Percentiles rank a stretch among this genome's conserved stretches.
These are phyloP conservation scores for Chloris gayana DNA, from an alignment of 176 grass and related monocot species.

Conservation along the genomic window DNA sequence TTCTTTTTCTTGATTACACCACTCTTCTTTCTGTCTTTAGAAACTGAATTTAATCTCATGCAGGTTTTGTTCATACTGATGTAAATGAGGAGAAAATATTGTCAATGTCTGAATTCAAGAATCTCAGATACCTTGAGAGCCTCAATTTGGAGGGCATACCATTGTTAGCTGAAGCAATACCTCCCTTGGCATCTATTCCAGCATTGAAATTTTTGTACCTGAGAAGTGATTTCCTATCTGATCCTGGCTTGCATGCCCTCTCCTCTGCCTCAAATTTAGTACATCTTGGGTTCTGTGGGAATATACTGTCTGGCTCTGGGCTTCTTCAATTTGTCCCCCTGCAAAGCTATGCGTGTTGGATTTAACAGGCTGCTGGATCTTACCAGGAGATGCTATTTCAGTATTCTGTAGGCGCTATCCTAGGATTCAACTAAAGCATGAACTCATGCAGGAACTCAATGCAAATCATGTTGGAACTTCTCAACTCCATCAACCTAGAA, in stretches of 20 bases:
- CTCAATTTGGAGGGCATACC: conserved; percentile 71
- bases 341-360: conserved; percentile 55
- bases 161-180: conserved; percentile 63
- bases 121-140: conserved; percentile 68
- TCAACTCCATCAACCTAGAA: conserved; percentile 31
- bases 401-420: conserved; percentile 63
- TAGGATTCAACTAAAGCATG: conserved; percentile 68
- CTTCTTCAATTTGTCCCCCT: conserved; percentile 69
- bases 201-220: conserved; percentile 73
- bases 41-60: conserved; percentile 33
- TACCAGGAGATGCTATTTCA: conserved; percentile 55
- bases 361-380: conserved; percentile 86
- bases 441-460: conserved; percentile 45
- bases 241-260: conserved; percentile 59
- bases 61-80: conserved; percentile 58
- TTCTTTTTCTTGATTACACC: conserved; percentile 33
- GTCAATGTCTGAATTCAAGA: conserved; percentile 55
- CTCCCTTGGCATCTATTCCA: conserved; percentile 54
- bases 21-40: neutral
- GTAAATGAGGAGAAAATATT: conserved; percentile 35
- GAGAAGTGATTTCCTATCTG: conserved; percentile 82
- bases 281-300: conserved; percentile 72
- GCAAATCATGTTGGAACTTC: conserved; percentile 22
- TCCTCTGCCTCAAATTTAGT: conserved; percentile 57
- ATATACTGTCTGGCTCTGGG: conserved; percentile 72